A percentile compares a stretch with the other conserved stretches of the same genome.
These are phyloP conservation scores for Leptographium wingfieldii DNA, from an alignment of 2,329 filamentous ascomycete species.

Conservation along the genomic window DNA sequence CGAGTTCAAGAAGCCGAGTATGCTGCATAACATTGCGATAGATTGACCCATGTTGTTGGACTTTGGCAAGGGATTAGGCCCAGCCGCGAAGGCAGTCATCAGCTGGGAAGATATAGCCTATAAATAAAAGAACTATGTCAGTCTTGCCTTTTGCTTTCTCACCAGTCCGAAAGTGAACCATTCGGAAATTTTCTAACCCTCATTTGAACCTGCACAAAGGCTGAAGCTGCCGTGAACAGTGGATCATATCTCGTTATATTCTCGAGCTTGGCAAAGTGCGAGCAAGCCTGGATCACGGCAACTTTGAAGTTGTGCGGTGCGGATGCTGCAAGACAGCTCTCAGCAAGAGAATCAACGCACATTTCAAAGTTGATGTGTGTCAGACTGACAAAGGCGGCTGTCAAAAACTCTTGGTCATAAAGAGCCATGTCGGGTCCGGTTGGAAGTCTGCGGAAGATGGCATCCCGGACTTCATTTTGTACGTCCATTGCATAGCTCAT, in stretches of 20 bases:
- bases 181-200: slow-evolving; percentile 28
- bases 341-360: slow-evolving; percentile 42
- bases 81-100: slow-evolving; percentile 24
- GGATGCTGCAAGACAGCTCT: slow-evolving; percentile 42
- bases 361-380: slow-evolving; percentile 48
- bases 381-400: slow-evolving; percentile 53
- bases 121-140: not conserved
- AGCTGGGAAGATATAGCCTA: slow-evolving; percentile 27
- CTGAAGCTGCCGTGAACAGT: slow-evolving; percentile 42
- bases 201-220: slow-evolving; percentile 43
- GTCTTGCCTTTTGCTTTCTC: not conserved
- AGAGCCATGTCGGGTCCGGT: slow-evolving; percentile 34
- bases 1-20: slow-evolving; percentile 44
- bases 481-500: slow-evolving; percentile 58
- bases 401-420: slow-evolving; percentile 52
- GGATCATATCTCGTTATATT: slow-evolving; percentile 36
- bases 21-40: slow-evolving; percentile 33
- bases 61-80: slow-evolving; percentile 27
- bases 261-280: slow-evolving; percentile 44
- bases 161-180: not conserved
- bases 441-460: slow-evolving; percentile 44
- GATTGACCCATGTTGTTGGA: slow-evolving; percentile 26
- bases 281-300: slow-evolving; percentile 48
- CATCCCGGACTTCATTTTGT: slow-evolving; percentile 54
- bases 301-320: slow-evolving; percentile 49